Evolutionary conservation across 129 eudicot species (phyloP).

Genomic region (Smallanthus sonchifolius): DNA sequence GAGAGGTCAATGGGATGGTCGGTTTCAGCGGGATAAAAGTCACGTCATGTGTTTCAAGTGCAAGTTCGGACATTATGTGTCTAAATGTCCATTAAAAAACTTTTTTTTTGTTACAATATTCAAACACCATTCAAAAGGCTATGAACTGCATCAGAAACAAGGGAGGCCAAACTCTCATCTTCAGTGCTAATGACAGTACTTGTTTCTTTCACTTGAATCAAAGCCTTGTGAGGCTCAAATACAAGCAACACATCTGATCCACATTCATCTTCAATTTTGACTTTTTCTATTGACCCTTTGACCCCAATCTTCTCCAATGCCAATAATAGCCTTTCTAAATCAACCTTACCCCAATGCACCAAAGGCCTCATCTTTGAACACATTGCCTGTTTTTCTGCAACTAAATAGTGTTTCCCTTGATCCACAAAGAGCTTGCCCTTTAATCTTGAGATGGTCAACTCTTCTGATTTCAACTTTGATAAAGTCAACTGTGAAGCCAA

Average conservation of each 20-base stretch:
- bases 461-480: constrained; percentile 33
- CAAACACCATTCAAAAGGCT: constrained; percentile 33
- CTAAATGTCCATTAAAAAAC: too few relatives aligned
- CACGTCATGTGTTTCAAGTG: too few relatives aligned
- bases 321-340: constrained; percentile 28
- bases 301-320: constrained; percentile 53
- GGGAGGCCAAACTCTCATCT: constrained; percentile 49
- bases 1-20: too few relatives aligned
- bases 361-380: constrained; percentile 20
- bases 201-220: constrained; percentile 44
- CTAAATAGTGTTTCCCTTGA: constrained; percentile 46
- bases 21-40: too few relatives aligned
- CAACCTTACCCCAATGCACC: constrained; percentile 52
- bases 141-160: constrained; percentile 34
- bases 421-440: constrained; percentile 60
- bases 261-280: constrained; percentile 22
- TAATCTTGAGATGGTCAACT: constrained; percentile 43
- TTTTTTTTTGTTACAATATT: not conserved
- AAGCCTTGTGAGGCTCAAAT: constrained; percentile 47
- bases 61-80: too few relatives aligned
- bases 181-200: constrained; percentile 38
- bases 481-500: constrained; percentile 41
- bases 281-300: constrained; percentile 35
- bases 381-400: constrained; percentile 11
- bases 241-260: constrained; percentile 33